Base-by-base conservation (phyloP, 306 rosid genomes). In the Glycine soja region DNA sequence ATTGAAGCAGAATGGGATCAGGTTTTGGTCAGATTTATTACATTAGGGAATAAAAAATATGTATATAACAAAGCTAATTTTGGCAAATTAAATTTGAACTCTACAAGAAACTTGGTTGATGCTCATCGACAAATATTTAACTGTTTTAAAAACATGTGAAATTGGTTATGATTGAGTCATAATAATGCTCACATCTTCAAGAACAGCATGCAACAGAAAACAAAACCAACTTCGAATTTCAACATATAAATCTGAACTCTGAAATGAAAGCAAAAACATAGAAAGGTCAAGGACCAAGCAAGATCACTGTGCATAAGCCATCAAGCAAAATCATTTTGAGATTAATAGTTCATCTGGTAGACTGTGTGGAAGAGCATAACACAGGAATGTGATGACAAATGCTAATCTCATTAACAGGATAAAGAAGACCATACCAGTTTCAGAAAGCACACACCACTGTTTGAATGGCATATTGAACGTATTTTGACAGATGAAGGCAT, bases 401-500 rank as follows among this genome's bases (percentile, higher is more conserved):
- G 53, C 15, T 74, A 61, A 19, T 61, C 43, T 18, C 43, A 45
- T 63, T 69, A 70, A 48, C 30, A 74, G 50, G 4, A 78, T 64
- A 47, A 61, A 70, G 63, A 72, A 83, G 18, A 36, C 8, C 88
- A 50, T 90, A 95, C 98, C 87, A 91, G 76, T 86, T 92, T 95
- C 71, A 83, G 72, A 73, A 85, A 94, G 87, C 98, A 94, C 40
- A 88, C 81, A 52, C 80, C 97, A 46, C 94, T 87, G 63, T 95
- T 95, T 8, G 90, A 75, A 76, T 94, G 89, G 73, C 97, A 95
- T 24, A 93, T 87, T 3, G 97, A 92, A 10, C 92, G 91, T 75
- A 95, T 36, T 58, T 92, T 97, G 54, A 82, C 88, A 24, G 97
- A 84, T 8, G 93, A 85, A 74, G 97, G 89, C 87, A 85, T 83